Conservation (phyloP, 208 protist species). For the Trichomonas gallinae region DNA sequence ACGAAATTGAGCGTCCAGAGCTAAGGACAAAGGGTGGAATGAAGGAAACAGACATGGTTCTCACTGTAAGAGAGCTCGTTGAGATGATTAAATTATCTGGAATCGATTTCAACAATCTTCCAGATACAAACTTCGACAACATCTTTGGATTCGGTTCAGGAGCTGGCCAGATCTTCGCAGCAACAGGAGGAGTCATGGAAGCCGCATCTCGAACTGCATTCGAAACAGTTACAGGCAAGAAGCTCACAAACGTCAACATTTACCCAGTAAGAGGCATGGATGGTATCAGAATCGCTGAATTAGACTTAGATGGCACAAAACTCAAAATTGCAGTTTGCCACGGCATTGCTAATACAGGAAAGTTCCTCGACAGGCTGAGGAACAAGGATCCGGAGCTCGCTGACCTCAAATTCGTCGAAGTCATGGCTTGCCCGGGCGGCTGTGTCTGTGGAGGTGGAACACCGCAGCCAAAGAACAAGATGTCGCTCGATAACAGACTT, state of each 20-base stretch:
- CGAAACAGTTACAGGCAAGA: background rate
- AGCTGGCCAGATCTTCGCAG: no score
- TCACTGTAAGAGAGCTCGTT: background rate
- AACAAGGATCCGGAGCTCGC: no score
- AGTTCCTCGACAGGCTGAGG: background rate
- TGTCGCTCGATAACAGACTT: no score
- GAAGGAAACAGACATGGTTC: background rate
- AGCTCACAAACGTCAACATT: background rate
- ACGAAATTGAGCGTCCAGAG: background rate
- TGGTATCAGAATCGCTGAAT: background rate
- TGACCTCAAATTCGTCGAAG: no score
- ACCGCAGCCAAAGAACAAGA: no score
- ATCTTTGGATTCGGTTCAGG: background rate
- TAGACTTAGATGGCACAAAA: background rate
- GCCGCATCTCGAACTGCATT: constrained; percentile 27
- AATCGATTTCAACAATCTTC: background rate
- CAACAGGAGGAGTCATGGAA: constrained; percentile 43
- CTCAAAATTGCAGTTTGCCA: no score
- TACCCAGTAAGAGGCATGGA: background rate
- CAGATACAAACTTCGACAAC: background rate
- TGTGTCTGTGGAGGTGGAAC: no score
- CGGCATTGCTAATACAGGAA: background rate
- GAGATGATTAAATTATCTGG: background rate
- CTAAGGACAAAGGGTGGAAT: background rate
- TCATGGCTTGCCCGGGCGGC: no score